These are phyloP conservation scores for Tanacetum coccineum DNA, from an alignment of 129 eudicot species.

Conservation along the genomic window DNA sequence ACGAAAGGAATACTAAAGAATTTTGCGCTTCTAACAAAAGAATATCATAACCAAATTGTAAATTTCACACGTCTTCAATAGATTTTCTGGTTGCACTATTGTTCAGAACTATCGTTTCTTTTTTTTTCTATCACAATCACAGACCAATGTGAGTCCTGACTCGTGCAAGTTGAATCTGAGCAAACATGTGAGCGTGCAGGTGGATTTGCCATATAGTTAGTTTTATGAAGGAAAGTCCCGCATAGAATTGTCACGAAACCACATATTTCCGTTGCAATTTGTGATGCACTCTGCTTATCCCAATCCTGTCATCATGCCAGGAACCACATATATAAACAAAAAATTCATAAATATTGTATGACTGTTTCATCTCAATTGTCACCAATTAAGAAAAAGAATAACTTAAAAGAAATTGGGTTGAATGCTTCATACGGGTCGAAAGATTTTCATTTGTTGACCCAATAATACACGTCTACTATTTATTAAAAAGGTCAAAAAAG, in stretches of 20 bases:
- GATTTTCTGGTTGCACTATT: conserved; percentile 8
- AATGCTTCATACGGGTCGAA: not conserved
- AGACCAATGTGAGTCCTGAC: conserved; percentile 9
- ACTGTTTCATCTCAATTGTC: not conserved
- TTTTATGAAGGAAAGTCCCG: conserved; percentile 88
- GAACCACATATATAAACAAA: not conserved
- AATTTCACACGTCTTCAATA: not conserved
- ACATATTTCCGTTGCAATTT: conserved; percentile 54
- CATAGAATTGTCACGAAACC: conserved; percentile 79
- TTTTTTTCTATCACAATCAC: conserved; percentile 16
- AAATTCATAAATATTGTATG: not conserved
- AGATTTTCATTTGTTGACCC: not conserved
- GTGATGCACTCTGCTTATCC: conserved; percentile 56
- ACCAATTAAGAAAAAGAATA: not conserved
- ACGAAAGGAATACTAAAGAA: no score
- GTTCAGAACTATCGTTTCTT: conserved; percentile 5
- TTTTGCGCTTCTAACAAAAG: conserved; percentile 8
- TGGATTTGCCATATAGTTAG: conserved; percentile 57
- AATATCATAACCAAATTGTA: conserved; percentile 9
- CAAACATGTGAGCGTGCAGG: conserved; percentile 19
- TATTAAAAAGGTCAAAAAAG: not conserved
- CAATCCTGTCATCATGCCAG: conserved; percentile 48
- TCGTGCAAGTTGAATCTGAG: conserved; percentile 13
- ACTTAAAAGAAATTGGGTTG: not conserved
- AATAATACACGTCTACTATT: not conserved